Percentiles rank a stretch among this genome's conserved stretches.
Conservation (phyloP, 129 eudicot species). For the Lactuca saligna region DNA sequence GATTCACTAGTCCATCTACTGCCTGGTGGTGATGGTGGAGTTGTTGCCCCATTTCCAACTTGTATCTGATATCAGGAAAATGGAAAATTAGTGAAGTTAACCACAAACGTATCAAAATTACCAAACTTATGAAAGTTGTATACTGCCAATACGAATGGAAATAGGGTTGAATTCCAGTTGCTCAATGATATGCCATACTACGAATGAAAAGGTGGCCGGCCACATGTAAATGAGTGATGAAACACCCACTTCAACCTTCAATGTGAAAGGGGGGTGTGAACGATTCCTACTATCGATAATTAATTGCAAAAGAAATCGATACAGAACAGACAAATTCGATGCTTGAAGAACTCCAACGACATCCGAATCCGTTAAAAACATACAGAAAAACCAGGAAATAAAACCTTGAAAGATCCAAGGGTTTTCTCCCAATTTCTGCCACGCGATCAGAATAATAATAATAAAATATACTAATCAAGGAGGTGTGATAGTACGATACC, state of each 20-base stretch:
- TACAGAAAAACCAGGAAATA: neutral
- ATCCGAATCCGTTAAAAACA: neutral
- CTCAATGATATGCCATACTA: too few relatives aligned
- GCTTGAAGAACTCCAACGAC: neutral
- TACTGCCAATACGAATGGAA: too few relatives aligned
- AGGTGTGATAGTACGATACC: neutral
- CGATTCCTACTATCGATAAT: neutral
- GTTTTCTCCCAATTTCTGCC: neutral
- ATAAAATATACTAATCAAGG: neutral
- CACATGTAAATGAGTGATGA: too few relatives aligned
- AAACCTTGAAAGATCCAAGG: neutral
- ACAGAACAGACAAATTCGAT: too few relatives aligned
- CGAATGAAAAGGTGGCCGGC: neutral
- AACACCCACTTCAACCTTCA: too few relatives aligned
- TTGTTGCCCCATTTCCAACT: constrained; percentile 27
- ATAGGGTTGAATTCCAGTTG: too few relatives aligned
- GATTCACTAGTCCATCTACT: constrained; percentile 49
- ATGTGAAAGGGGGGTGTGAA: neutral
- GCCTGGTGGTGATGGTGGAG: constrained; percentile 45
- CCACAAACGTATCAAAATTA: neutral
- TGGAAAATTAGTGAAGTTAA: neutral
- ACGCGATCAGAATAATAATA: neutral
- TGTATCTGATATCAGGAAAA: neutral
- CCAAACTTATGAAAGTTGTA: too few relatives aligned
- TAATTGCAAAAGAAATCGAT: neutral